These are phyloP conservation scores for Blastobotrys arbuscula DNA, from an alignment of 1,139 yeast species.

Conservation along the genomic window DNA sequence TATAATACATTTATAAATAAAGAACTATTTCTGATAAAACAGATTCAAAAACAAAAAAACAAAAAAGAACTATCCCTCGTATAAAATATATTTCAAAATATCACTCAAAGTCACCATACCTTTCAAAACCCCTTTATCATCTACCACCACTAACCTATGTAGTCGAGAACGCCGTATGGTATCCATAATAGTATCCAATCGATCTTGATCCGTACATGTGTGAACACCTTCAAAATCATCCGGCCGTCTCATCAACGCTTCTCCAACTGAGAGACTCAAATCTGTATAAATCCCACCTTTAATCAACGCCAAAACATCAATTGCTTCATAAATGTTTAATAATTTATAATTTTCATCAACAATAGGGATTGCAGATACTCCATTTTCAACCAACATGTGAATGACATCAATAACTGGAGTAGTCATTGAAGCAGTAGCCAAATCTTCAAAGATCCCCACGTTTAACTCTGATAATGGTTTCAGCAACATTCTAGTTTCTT, in stretches of 20 bases:
- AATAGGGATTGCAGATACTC: conserved; percentile 90
- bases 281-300: conserved; percentile 95
- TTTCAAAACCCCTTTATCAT: conserved; percentile 64
- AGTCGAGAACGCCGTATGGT: conserved; percentile 86
- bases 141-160: conserved; percentile 90
- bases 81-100: conserved; percentile 74
- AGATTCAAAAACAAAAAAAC: background rate
- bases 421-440: conserved; percentile 80
- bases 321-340: conserved; percentile 92
- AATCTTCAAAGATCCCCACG: conserved; percentile 53
- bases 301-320: conserved; percentile 85
- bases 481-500: conserved; percentile 80
- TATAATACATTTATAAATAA: background rate
- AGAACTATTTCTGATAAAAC: background rate
- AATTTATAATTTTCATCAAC: conserved; percentile 71
- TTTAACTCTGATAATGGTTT: conserved; percentile 69
- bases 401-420: conserved; percentile 96
- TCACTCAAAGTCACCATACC: conserved; percentile 92
- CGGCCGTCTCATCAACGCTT: conserved; percentile 88
- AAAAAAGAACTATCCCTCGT: conserved; percentile 42
- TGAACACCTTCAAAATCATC: conserved; percentile 98
- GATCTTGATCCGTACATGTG: conserved; percentile 85
- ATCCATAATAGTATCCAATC: conserved; percentile 87
- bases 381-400: conserved; percentile 67
- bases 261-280: conserved; percentile 87